A percentile compares a stretch with the other conserved stretches of the same genome.
Evolutionary conservation across 352 stramenopile species (phyloP).

Genomic region (Phytophthora sp.): DNA sequence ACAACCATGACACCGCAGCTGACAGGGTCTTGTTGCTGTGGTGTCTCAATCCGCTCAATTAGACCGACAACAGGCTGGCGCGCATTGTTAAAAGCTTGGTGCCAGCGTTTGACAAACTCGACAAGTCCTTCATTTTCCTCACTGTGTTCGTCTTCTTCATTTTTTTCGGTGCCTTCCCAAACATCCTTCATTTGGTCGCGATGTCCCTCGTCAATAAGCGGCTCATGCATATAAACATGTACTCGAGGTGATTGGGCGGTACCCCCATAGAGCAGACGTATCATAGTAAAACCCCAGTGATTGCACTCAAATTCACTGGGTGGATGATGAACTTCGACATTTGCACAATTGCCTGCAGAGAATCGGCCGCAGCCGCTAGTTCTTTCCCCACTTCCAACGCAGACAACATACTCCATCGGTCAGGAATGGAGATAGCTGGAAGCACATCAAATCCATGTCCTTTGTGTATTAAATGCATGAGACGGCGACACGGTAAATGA

Average conservation of each 20-base stretch:
- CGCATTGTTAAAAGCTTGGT: neutral
- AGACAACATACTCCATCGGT: too few relatives aligned
- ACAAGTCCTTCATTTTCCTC: neutral
- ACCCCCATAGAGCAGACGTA: neutral
- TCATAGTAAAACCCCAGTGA: neutral
- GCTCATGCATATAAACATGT: neutral
- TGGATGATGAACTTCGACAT: neutral
- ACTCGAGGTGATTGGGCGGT: neutral
- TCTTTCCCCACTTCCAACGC: too few relatives aligned
- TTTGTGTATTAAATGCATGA: too few relatives aligned
- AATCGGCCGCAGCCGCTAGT: too few relatives aligned
- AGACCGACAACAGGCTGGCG: neutral
- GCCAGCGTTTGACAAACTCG: neutral
- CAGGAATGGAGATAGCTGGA: too few relatives aligned
- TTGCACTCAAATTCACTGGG: neutral
- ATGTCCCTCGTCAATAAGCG: neutral
- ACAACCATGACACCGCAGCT: neutral
- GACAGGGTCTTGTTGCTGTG: neutral
- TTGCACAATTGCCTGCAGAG: too few relatives aligned
- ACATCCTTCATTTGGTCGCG: neutral
- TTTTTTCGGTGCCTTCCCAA: neutral
- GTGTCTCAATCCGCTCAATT: neutral
- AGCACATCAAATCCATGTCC: too few relatives aligned
- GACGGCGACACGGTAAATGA: too few relatives aligned
- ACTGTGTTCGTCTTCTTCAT: too few relatives aligned